Conservation (phyloP, 2,329 filamentous ascomycete species). For the Fusarium tupiense region DNA sequence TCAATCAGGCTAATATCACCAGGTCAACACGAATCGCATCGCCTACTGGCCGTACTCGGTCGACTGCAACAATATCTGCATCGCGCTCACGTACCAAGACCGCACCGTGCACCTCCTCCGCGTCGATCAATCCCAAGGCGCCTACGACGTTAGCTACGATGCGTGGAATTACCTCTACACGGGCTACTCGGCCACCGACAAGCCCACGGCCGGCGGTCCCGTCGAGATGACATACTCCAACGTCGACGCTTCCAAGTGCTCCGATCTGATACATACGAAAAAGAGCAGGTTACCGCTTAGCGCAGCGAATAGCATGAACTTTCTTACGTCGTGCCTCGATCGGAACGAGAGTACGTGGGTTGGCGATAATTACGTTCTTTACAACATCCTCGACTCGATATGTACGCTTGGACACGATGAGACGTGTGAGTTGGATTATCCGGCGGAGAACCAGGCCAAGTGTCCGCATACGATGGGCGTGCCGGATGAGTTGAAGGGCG, state of each 20-base stretch:
- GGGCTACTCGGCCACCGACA: conserved; percentile 56
- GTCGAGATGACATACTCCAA: conserved; percentile 58
- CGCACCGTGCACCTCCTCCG: conserved; percentile 67
- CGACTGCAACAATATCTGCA: conserved; percentile 66
- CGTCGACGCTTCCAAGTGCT: conserved; percentile 58
- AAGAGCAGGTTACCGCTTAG: conserved; percentile 53
- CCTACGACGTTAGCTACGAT: conserved; percentile 69
- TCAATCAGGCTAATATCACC: neutral
- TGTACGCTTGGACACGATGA: conserved; percentile 60
- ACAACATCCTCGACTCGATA: conserved; percentile 61
- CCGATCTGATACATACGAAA: conserved; percentile 57
- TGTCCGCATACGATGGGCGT: conserved; percentile 56
- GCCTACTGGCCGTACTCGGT: conserved; percentile 68
- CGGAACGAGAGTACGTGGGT: conserved; percentile 55
- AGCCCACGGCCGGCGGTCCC: conserved; percentile 59
- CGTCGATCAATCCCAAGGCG: conserved; percentile 66
- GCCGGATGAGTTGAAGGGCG: conserved; percentile 46
- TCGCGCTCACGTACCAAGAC: conserved; percentile 59
- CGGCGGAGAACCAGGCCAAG: conserved; percentile 54
- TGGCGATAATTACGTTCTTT: conserved; percentile 57
- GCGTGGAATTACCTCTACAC: conserved; percentile 69
- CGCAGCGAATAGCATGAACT: conserved; percentile 65
- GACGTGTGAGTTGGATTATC: conserved; percentile 56
- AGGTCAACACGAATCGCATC: conserved; percentile 66
- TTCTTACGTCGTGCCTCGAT: conserved; percentile 56